Percentiles rank a stretch among this genome's conserved stretches.
Conservation (phyloP, 352 stramenopile species). For the Phytophthora uliginosa region DNA sequence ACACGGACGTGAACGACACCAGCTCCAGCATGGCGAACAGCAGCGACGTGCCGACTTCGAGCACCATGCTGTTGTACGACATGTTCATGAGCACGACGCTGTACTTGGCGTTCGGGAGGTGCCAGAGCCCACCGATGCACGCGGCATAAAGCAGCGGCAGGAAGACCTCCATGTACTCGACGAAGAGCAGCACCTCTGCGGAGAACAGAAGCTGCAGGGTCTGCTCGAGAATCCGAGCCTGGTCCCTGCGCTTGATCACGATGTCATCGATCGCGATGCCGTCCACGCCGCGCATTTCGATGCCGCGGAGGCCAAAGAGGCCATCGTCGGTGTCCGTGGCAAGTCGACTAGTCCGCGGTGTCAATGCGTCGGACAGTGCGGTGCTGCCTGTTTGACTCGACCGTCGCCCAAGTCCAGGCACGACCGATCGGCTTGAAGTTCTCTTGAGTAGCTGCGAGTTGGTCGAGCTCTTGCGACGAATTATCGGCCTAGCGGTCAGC, state of each 20-base stretch:
- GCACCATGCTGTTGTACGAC: conserved; percentile 1
- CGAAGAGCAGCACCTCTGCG: conserved; percentile 32
- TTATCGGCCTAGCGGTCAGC: neutral
- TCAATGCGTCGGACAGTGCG: neutral
- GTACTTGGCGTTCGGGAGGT: conserved; percentile 25
- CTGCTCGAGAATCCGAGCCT: conserved; percentile 22
- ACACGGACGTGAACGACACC: conserved; percentile 27
- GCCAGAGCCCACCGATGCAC: conserved; percentile 23
- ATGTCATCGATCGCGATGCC: conserved; percentile 19
- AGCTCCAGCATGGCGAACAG: conserved; percentile 24
- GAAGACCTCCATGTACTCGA: conserved; percentile 47
- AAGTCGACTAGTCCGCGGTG: neutral
- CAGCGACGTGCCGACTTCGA: conserved; percentile 2
- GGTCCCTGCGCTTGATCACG: conserved; percentile 11
- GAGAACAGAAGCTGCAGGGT: conserved; percentile 30
- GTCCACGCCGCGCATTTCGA: neutral
- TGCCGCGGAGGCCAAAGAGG: neutral
- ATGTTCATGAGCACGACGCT: conserved; percentile 24
- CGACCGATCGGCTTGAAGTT: neutral
- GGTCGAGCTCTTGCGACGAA: conserved; percentile 5
- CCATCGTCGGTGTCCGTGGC: neutral
- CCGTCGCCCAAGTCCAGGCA: neutral
- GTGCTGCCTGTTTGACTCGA: neutral
- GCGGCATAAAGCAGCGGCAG: conserved; percentile 37
- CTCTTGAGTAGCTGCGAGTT: conserved; percentile 4